These are phyloP conservation scores for Blastocrithidia nonstop DNA, from an alignment of 208 protist species.

Conservation along the genomic window DNA sequence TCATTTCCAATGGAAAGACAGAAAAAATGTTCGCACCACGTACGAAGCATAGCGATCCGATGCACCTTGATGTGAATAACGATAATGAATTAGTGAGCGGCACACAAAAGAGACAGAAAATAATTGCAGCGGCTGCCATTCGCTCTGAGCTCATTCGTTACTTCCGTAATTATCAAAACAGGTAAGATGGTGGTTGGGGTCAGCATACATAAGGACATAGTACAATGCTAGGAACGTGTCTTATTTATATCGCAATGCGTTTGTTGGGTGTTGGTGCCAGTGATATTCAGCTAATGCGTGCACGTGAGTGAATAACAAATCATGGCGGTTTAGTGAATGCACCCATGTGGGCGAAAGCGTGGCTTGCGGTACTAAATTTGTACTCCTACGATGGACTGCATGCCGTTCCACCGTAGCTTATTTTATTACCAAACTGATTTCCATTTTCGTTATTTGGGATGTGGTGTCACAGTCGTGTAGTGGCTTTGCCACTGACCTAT, in stretches of 20 bases:
- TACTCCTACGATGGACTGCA: conserved; percentile 91
- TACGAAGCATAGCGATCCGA: conserved; percentile 26
- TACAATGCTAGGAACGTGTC: conserved; percentile 92
- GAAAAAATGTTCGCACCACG: conserved; percentile 47
- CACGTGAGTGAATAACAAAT: conserved; percentile 60
- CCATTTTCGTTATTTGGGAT: conserved; percentile 77
- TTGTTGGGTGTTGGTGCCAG: conserved; percentile 80
- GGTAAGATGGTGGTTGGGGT: conserved; percentile 91
- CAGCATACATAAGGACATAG: conserved; percentile 92
- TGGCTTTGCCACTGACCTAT: conserved; percentile 94
- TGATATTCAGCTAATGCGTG: conserved; percentile 37
- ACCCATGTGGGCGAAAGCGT: conserved; percentile 95
- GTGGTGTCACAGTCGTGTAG: conserved; percentile 95
- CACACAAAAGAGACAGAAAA: conserved; percentile 8
- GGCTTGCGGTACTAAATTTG: conserved; percentile 83
- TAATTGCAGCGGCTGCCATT: conserved; percentile 24
- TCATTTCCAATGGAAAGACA: conserved; percentile 44
- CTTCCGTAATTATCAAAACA: conserved; percentile 87
- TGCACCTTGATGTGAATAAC: conserved; percentile 7
- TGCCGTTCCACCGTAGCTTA: conserved; percentile 89
- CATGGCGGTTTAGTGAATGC: conserved; percentile 79
- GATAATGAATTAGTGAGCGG: conserved; percentile 5
- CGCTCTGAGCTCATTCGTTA: conserved; percentile 89
- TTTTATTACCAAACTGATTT: conserved; percentile 83
- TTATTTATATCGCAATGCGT: conserved; percentile 92